Percentiles rank a stretch among this genome's conserved stretches.
Conservation (phyloP, 495 filamentous ascomycete species). For the Cairneyella variabilis region DNA sequence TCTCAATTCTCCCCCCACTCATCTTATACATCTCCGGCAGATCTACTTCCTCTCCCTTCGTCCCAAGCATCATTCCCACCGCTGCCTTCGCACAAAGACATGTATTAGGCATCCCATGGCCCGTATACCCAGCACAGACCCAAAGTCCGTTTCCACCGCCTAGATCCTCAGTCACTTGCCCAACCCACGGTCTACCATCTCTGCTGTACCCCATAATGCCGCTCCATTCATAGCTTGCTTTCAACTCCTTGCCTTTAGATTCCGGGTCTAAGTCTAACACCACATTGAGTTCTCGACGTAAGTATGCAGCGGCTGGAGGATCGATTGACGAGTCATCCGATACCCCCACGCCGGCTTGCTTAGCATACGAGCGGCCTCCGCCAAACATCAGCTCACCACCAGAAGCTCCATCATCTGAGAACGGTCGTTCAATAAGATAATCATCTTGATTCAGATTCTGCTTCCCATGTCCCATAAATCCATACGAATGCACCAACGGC, state of each 20-base stretch:
- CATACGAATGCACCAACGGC: conserved; percentile 35
- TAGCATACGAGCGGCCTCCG: conserved; percentile 49
- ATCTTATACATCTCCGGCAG: conserved; percentile 42
- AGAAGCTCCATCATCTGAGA: conserved; percentile 21
- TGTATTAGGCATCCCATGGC: conserved; percentile 78
- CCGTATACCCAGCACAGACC: conserved; percentile 59
- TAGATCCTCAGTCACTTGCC: conserved; percentile 43
- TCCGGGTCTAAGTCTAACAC: conserved; percentile 30
- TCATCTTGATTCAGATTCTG: conserved; percentile 51
- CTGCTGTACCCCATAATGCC: conserved; percentile 76
- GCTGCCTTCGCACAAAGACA: conserved; percentile 63
- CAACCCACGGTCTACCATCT: conserved; percentile 67
- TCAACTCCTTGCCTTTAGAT: conserved; percentile 35
- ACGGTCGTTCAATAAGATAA: conserved; percentile 70
- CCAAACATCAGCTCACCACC: conserved; percentile 62
- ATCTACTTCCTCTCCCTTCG: conserved; percentile 27
- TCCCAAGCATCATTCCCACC: conserved; percentile 54
- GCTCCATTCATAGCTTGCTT: conserved; percentile 63
- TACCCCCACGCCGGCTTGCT: conserved; percentile 46
- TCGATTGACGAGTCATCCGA: conserved; percentile 56
- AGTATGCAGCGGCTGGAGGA: conserved; percentile 41
- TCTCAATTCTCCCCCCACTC: conserved; percentile 34
- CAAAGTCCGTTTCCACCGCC: conserved; percentile 40
- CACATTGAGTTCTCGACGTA: conserved; percentile 41
- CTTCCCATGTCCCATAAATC: conserved; percentile 48